Base-by-base conservation (phyloP, 805 yeast species). In the Kazachstania bromeliacearum region DNA sequence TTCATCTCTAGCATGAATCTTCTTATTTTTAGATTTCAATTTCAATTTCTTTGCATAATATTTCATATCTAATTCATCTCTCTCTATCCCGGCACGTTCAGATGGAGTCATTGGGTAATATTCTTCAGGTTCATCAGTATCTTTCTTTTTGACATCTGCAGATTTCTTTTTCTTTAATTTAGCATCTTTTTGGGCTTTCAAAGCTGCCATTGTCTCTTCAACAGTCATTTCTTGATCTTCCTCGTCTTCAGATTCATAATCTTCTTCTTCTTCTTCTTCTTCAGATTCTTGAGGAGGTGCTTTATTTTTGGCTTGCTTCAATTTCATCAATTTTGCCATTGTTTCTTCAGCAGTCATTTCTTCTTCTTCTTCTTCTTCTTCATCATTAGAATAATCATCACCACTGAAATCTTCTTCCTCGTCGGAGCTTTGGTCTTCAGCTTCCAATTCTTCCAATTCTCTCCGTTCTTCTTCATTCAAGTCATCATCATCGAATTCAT, bases 41-140 rank as follows among this genome's bases (percentile, higher is more conserved):
- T 94, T 94, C 7, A 88, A 64, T 49, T 82, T 79, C 43, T 79
- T 80, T 3, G 96, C 88, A 55, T 85, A 88, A 51, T 79, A 85
- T 29, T 71, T 75, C 60, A 83, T 77, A 36, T 88, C 95, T 38
- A 74, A 78, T 40, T 84, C 94, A 46, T 83, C 94, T 43, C 70
- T 67, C 33, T 63, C 60, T 46, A 72, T 51, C 23, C 69, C 59
- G 5, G 70, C 73, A 25, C 65, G 64, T 25, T 76, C 77, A 4
- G 67, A 66, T 2, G 72, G 63, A 5, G 66, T 58, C 44, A 48
- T 43, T 33, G 48, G 54, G 41, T 42, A 57, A 27, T 40, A 39
- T n/a, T 35, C 42, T 22, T 39, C 41, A 29, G 42, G 44, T 6
- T 44, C 34, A 19, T 37, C 33, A 40, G 31, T 33, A 18, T 26